phyloP scores from a whole-genome alignment of 441 rosid genomes.

The Gossypium laxum region DNA sequence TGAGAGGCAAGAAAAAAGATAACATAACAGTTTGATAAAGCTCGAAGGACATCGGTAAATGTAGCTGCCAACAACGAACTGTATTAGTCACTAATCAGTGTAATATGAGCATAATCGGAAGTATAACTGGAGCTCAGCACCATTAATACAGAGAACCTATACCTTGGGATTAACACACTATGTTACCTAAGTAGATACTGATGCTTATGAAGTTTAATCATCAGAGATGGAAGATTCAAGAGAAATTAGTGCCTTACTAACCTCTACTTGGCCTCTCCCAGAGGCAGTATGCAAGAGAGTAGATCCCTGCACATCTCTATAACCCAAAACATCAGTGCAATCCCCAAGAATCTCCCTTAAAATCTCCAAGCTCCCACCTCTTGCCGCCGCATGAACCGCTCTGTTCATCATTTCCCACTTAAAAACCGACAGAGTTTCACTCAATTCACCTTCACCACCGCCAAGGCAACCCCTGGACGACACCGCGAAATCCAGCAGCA shows the following conservation, averaged over 20 bases:
- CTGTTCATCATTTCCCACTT: slow-evolving; percentile 68
- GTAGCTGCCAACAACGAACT: neutral
- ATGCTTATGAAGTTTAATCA: too few species aligned
- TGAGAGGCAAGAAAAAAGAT: neutral
- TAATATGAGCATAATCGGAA: too few species aligned
- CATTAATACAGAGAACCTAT: too few species aligned
- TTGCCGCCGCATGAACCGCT: slow-evolving; percentile 74
- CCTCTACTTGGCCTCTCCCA: slow-evolving; percentile 76
- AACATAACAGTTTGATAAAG: neutral
- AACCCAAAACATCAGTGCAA: slow-evolving; percentile 34
- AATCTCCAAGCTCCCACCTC: slow-evolving; percentile 80
- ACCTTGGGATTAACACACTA: too few species aligned
- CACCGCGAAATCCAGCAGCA: slow-evolving; percentile 39
- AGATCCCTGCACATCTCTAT: slow-evolving; percentile 57
- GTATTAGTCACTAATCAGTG: too few species aligned
- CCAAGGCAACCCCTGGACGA: slow-evolving; percentile 13
- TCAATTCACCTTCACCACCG: slow-evolving; percentile 18
- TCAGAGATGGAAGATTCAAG: neutral
- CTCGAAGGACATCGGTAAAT: neutral
- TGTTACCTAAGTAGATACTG: too few species aligned
- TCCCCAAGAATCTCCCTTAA: slow-evolving; percentile 37
- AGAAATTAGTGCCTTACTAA: slow-evolving; percentile 16
- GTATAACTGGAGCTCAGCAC: too few species aligned
- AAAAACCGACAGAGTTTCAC: slow-evolving; percentile 33
- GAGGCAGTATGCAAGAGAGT: slow-evolving; percentile 72